Evolutionary conservation across 805 yeast genomes (phyloP), one percentile per base, ranked within the genome.

Genomic region (Cyberlindnera mycetangii): DNA sequence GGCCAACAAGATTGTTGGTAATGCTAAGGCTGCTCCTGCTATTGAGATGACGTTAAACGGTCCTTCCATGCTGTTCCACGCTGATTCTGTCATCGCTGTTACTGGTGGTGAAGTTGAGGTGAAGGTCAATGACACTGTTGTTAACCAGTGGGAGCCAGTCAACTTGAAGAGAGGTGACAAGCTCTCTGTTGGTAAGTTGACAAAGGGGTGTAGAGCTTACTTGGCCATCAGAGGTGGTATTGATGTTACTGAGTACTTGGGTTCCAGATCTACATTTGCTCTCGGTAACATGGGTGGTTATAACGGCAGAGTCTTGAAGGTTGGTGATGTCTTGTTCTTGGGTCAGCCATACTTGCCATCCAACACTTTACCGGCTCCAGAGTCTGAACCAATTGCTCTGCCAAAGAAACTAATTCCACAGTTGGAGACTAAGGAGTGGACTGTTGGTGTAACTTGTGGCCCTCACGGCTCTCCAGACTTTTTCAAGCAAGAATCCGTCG

Each of bases 381-480:
- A 76, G 41, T 67, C 80, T 19, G 83, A 71, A 44, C 96, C 96
- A 38, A 50, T 60, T 11, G 54, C 76, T 2, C 71, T 81, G 47
- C 88, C 95, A 17, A 53, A 59, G 32, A 58, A 76, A 9, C 52
- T 78, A 44, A 65, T 68, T 24, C 51, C 59, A 11, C 51, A 59
- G 9, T 42, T 67, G 14, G 53, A 47, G 11, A 37, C 50, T 14
- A 67, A 66, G 44, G 62, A 62, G 36, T 92, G 98, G 98, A 69
- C 70, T 37, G 90, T 92, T 51, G 96, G 90, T 58, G 97, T 90
- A 37, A 89, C 96, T 10, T 83, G 95, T 64, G 99, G 99, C 43
- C 99, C 99, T 20, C 98, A 92, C 65, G 98, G 98, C 1, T 80
- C 97, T 5, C 98, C 98, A 16, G 99, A 92, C 65, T 89, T 90